A percentile compares a stretch with the other conserved stretches of the same genome.
These are phyloP conservation scores for Sphagnurus paluster DNA, from an alignment of 1,284 basidiomycete species.

Conservation along the genomic window DNA sequence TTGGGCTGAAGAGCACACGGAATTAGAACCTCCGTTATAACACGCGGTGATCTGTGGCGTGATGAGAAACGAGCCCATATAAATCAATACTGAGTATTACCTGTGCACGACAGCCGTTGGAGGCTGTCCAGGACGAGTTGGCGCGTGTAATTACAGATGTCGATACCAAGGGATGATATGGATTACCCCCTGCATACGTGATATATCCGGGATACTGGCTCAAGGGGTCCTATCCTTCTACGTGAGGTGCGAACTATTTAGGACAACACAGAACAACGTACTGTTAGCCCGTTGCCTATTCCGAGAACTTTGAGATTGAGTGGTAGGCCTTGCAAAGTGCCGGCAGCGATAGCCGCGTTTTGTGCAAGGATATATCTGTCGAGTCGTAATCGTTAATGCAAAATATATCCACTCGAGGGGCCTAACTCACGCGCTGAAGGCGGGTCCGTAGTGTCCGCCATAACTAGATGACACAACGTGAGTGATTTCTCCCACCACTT, in stretches of 20 bases:
- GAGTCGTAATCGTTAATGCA: not conserved
- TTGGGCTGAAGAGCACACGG: constrained; percentile 55
- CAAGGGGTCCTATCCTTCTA: constrained; percentile 51
- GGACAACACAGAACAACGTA: constrained; percentile 25
- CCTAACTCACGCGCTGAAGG: constrained; percentile 50
- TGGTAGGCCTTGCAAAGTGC: constrained; percentile 43
- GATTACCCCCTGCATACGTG: constrained; percentile 51
- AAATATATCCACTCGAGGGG: not conserved
- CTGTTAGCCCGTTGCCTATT: constrained; percentile 65
- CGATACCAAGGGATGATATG: constrained; percentile 54
- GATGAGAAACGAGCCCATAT: not conserved
- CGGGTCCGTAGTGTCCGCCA: constrained; percentile 66
- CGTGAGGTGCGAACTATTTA: constrained; percentile 1
- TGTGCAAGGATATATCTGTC: constrained; percentile 58
- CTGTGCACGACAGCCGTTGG: constrained; percentile 50
- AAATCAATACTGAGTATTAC: constrained; percentile 23
- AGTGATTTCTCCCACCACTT: not conserved
- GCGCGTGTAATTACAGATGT: constrained; percentile 37
- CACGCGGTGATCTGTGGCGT: constrained; percentile 47
- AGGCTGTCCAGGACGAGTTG: constrained; percentile 43
- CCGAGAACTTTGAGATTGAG: constrained; percentile 64
- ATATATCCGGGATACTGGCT: constrained; percentile 59
- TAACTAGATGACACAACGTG: constrained; percentile 37
- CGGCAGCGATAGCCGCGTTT: constrained; percentile 57
- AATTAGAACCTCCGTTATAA: constrained; percentile 44